Evolutionary conservation across 2,329 filamentous ascomycete species (phyloP), one percentile per base, ranked within the genome.

Genomic region (Moelleriella libera): DNA sequence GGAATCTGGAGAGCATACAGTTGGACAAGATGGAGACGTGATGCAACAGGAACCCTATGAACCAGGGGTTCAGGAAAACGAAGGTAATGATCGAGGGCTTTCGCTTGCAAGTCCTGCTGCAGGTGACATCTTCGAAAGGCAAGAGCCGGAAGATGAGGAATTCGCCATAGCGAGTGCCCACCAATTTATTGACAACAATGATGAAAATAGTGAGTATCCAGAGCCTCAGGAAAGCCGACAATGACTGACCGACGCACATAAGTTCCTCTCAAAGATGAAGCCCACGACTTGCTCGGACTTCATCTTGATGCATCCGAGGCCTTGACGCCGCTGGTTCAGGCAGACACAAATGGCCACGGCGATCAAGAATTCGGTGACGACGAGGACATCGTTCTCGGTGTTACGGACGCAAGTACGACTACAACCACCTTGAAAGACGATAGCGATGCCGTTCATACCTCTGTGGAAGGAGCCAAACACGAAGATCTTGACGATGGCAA

Each of bases 361-460:
- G 57, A 54, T 29, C 44, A 45, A 42, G 41, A 43, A 11, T 21
- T 54, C 30, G 9, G 42, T n/a, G 44, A 46, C 4, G 37, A 47
- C 10, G 46, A 37, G 11, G 29, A 29, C 4, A 34, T 43, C 7
- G 21, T 7, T n/a, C 41, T 34, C 14, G 41, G 10, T 9, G 42
- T 29, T 12, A 31, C 44, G 11, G 47, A 47, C 41, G 45, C 29
- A 6, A 48, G 43, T 21, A 48, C 47, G 8, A 47, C 30, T 29
- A 50, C 45, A 7, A 40, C 42, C 31, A 44, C 45, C 10, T 7
- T 45, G 12, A 45, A 54, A 48, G 63, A 62, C 55, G 61, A 62
- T 48, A 60, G 61, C 49, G 58, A 63, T 52, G 60, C 60, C 63
- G 58, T 29, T 47, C 34, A 32, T 29, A 46, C 31, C 10, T 37